Conservation (phyloP, 2,329 filamentous ascomycete species). For the Fusarium sp. region DNA sequence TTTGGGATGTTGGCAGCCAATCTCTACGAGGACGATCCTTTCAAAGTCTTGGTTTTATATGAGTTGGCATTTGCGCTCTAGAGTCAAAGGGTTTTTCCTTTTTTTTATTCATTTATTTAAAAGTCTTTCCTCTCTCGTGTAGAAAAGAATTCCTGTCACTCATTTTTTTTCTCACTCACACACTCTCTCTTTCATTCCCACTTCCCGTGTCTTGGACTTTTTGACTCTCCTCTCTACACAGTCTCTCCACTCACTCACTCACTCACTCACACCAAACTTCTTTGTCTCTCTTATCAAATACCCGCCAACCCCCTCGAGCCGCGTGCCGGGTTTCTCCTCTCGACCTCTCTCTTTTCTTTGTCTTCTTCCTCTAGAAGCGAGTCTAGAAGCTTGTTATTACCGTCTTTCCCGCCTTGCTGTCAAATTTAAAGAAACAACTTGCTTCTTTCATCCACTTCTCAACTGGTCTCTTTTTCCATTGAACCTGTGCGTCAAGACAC, state of each 20-base stretch:
- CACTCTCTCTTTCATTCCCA: not conserved
- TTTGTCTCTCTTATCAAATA: constrained; percentile 15
- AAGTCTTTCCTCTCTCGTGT: not conserved
- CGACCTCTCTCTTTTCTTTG: constrained; percentile 13
- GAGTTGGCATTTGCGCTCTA: constrained; percentile 14
- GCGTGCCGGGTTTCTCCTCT: constrained; percentile 17
- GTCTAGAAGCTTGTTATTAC: not conserved
- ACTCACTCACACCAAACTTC: not conserved
- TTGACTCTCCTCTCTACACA: not conserved
- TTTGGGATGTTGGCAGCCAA: constrained; percentile 2
- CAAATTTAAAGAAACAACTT: constrained; percentile 13
- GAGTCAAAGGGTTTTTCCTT: not conserved
- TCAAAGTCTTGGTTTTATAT: constrained; percentile 18
- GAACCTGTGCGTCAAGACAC: not conserved
- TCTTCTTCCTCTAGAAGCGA: constrained; percentile 2
- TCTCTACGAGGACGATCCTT: constrained; percentile 3
- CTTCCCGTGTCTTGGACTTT: not conserved
- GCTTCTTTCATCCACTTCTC: constrained; percentile 9
- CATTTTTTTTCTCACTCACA: not conserved
- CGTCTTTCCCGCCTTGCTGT: constrained; percentile 4
- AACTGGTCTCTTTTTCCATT: not conserved
- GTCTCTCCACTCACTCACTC: not conserved
- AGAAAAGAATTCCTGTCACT: constrained; percentile 19
- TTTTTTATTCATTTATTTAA: not conserved
- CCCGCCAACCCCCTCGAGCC: constrained; percentile 1